phyloP scores from a whole-genome alignment of 2,329 filamentous ascomycete species.

The Corniculantispora saksenae region DNA sequence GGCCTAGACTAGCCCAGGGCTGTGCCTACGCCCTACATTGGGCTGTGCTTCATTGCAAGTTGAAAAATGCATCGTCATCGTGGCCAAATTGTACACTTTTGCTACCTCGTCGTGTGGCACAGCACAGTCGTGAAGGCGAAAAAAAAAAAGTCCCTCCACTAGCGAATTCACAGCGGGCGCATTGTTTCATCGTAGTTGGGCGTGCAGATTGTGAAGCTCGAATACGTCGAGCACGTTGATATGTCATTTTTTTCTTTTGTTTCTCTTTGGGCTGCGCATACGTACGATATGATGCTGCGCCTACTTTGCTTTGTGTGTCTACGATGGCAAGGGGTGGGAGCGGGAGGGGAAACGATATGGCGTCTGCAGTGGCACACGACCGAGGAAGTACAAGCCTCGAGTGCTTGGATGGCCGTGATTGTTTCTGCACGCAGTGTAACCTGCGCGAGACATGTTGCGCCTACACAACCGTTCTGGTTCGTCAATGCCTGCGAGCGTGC shows the following conservation, averaged over 20 bases:
- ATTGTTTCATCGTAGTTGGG: not conserved
- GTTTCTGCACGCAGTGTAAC: not conserved
- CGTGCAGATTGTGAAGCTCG: not conserved
- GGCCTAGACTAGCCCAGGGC: too few species aligned
- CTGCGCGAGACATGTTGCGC: not conserved
- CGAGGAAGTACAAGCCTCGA: not conserved
- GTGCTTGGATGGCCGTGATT: not conserved
- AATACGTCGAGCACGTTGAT: not conserved
- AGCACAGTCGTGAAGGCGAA: not conserved
- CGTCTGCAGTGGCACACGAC: not conserved
- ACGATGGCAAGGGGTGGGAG: not conserved
- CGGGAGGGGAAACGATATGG: not conserved
- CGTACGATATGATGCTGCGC: not conserved
- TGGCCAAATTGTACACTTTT: not conserved
- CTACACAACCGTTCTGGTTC: not conserved
- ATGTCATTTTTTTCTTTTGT: not conserved
- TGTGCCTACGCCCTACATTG: not conserved
- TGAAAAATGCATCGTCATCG: not conserved
- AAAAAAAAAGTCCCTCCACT: not conserved
- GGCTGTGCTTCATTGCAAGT: slow-evolving; percentile 2
- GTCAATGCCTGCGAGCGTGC: not conserved
- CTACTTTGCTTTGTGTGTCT: not conserved
- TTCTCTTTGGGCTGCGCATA: not conserved
- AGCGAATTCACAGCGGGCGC: not conserved
- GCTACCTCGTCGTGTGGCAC: not conserved